Evolutionary conservation across 148 eudicot genomes (phyloP).

Genomic region (Diospyros lotus): DNA sequence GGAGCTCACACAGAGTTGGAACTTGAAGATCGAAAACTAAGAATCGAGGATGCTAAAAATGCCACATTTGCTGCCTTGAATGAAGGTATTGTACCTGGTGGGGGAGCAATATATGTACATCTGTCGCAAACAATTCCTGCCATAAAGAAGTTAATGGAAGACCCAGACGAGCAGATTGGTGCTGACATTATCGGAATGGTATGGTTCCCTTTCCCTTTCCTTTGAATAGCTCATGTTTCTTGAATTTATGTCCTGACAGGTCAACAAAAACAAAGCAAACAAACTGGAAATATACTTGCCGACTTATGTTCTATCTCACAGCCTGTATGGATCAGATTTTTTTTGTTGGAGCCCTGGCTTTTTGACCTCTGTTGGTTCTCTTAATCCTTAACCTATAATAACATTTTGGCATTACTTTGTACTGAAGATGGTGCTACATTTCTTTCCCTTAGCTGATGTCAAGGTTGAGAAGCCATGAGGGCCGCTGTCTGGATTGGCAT

Average conservation of each 20-base stretch:
- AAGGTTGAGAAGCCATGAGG: background rate
- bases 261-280: background rate
- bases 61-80: conserved; percentile 89
- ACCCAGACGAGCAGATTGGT: conserved; percentile 81
- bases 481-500: background rate
- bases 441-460: background rate
- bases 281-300: background rate
- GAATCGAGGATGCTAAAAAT: conserved; percentile 91
- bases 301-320: no score
- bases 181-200: conserved; percentile 78
- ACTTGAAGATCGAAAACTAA: conserved; percentile 85
- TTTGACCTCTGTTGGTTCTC: background rate
- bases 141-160: conserved; percentile 41
- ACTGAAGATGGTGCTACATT: background rate
- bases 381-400: background rate
- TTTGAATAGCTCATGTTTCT: background rate
- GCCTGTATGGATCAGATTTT: background rate
- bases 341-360: background rate
- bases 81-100: conserved; percentile 97
- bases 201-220: conserved; percentile 21
- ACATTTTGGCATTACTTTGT: background rate
- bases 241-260: background rate
- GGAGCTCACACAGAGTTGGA: conserved; percentile 93
- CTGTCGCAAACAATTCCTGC: conserved; percentile 65
- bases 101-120: conserved; percentile 86